These are phyloP conservation scores for Lachnellula suecica DNA, from an alignment of 2,329 filamentous ascomycete genomes.

Conservation along the genomic window DNA sequence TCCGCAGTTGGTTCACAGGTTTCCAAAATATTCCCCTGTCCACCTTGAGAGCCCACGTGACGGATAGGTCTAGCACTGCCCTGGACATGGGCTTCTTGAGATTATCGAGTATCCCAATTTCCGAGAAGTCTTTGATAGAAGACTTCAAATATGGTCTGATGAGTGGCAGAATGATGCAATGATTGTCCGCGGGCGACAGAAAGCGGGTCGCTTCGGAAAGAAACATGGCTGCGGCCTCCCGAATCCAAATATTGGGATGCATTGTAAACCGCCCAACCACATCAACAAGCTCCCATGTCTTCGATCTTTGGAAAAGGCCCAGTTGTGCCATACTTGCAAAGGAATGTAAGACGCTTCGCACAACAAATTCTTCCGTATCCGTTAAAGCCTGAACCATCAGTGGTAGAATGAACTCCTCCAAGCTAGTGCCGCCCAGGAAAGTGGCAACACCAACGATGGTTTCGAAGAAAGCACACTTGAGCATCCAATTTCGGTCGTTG, in stretches of 20 bases:
- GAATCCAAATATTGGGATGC: conserved; percentile 94
- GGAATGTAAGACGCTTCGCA: conserved; percentile 86
- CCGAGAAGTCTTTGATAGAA: conserved; percentile 66
- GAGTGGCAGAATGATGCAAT: conserved; percentile 80
- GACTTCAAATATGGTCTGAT: conserved; percentile 81
- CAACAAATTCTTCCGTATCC: conserved; percentile 90
- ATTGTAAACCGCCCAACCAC: conserved; percentile 82
- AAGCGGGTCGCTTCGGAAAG: conserved; percentile 74
- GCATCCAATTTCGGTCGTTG: conserved; percentile 93
- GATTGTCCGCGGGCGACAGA: conserved; percentile 75
- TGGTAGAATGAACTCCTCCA: conserved; percentile 94
- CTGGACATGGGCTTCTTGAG: conserved; percentile 80
- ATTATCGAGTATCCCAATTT: conserved; percentile 74
- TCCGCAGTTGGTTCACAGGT: conserved; percentile 65
- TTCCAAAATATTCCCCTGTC: conserved; percentile 90
- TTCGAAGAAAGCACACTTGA: conserved; percentile 96
- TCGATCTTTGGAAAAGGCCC: conserved; percentile 80
- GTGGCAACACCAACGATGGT: conserved; percentile 90
- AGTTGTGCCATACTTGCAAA: conserved; percentile 85
- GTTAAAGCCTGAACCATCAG: conserved; percentile 94
- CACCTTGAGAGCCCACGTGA: conserved; percentile 80
- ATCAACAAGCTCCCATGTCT: conserved; percentile 84
- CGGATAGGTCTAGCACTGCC: conserved; percentile 78
- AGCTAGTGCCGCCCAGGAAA: conserved; percentile 82
- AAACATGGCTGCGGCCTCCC: conserved; percentile 85